A percentile compares a stretch with the other conserved stretches of the same genome.
These are phyloP conservation scores for Entamoeba dispar DNA, from an alignment of 208 protist species.

Conservation along the genomic window DNA sequence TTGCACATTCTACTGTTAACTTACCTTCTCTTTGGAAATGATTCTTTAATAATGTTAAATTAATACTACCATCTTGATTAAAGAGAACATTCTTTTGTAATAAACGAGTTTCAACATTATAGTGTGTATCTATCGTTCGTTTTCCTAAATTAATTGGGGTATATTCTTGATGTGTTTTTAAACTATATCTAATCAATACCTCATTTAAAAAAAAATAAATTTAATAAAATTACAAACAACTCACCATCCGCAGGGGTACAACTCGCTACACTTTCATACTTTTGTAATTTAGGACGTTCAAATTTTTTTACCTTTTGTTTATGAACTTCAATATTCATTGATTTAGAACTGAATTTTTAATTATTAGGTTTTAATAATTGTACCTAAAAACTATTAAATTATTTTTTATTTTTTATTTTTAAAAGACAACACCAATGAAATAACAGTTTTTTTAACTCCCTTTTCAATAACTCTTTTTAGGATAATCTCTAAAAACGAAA, in stretches of 20 bases:
- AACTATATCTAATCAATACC: neutral
- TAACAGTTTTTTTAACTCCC: no score
- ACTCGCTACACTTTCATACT: neutral
- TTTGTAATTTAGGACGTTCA: neutral
- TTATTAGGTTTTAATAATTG: no score
- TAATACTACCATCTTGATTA: no score
- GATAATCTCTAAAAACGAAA: neutral
- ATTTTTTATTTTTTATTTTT: no score
- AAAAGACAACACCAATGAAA: no score
- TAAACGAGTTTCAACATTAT: neutral
- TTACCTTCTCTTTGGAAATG: neutral
- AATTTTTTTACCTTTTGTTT: neutral
- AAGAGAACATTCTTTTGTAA: neutral
- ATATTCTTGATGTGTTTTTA: neutral
- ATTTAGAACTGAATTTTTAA: no score
- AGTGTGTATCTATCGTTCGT: neutral
- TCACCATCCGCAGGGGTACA: neutral
- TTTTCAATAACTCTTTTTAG: no score
- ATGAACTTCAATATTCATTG: neutral
- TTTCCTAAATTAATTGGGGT: neutral
- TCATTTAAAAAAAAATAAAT: no score
- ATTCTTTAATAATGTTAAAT: neutral
- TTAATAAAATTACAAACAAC: neutral
- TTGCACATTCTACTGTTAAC: neutral
- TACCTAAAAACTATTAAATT: no score